A percentile compares a stretch with the other conserved stretches of the same genome.
Conservation (phyloP, 2,329 filamentous ascomycete genomes). For the Berkeleyomyces rouxiae region DNA sequence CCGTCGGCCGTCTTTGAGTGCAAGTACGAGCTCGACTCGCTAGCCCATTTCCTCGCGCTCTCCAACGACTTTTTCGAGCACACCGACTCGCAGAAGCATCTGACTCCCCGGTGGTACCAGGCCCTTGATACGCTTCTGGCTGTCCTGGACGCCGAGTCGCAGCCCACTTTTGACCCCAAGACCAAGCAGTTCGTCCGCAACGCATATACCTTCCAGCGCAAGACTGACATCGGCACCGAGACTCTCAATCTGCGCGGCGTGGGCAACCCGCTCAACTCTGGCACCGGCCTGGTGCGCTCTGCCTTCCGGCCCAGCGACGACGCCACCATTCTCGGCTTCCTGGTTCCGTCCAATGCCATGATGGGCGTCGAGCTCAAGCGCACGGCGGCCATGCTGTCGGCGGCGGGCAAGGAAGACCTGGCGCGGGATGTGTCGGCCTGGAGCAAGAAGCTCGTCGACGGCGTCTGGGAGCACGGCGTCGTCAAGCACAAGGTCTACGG, state of each 20-base stretch:
- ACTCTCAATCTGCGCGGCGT: conserved; percentile 67
- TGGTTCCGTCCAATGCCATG: conserved; percentile 92
- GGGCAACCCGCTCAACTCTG: conserved; percentile 78
- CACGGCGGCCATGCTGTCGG: conserved; percentile 51
- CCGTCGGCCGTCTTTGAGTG: conserved; percentile 82
- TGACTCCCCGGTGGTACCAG: conserved; percentile 60
- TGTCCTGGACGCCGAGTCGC: conserved; percentile 63
- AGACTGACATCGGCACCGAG: conserved; percentile 71
- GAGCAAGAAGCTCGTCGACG: conserved; percentile 49
- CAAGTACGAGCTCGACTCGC: conserved; percentile 95
- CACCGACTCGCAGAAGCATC: conserved; percentile 60
- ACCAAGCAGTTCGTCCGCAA: conserved; percentile 52
- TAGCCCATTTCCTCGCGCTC: conserved; percentile 78
- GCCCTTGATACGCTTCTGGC: conserved; percentile 59
- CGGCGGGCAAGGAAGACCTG: conserved; percentile 36
- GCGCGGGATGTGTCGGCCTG: conserved; percentile 40
- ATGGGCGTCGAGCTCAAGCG: conserved; percentile 78
- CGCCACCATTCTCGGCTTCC: conserved; percentile 82
- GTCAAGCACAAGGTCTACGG: conserved; percentile 60
- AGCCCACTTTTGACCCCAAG: conserved; percentile 59
- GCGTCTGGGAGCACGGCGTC: conserved; percentile 72
- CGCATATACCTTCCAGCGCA: conserved; percentile 72
- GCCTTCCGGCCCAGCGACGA: conserved; percentile 94
- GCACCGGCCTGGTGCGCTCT: conserved; percentile 72
- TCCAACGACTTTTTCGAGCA: conserved; percentile 73